Evolutionary conservation across 805 yeast genomes (phyloP), one percentile per base, ranked within the genome.

Genomic region (Pichia scutulata): DNA sequence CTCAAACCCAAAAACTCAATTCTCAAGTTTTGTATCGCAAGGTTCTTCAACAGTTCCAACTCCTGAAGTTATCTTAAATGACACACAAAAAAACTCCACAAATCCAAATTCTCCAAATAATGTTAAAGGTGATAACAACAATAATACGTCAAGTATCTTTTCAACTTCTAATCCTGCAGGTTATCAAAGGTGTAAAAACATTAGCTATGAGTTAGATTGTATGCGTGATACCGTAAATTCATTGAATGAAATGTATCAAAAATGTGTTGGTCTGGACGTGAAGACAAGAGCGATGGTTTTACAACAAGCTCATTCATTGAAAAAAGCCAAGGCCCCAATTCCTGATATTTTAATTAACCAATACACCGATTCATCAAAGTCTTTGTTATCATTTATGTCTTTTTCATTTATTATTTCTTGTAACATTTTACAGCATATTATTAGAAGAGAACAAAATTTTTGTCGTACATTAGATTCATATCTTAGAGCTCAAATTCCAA

Each of bases 291-390:
- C 28, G 7, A 9, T 22, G 18, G 18, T 49, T 12, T 33, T 44
- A 13, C 19, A 43, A 2, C 41, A 44, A 25, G 41, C 46, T 3
- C 22, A 21, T 33, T 19, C n/a, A 16, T 14, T 45, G 5, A 40
- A 41, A 3, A 14, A 28, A 16, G 24, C 24, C 6, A 41, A 44
- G 7, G 16, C 21, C 1, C 26, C 4, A 4, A 24, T 45, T 2
- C 46, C 48, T 12, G 39, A 44, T 3, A 24, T 49, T 1, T 40
- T 44, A 30, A 12, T 14, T 9, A 22, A 44, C 24, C 52, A 49
- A 33, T 49, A 44, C 21, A n/a, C 19, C 5, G 48, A 41, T 36
- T 21, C 46, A 9, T 28, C 52, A 2, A 44, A 43, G 24, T 44
- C 52, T 4, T 5, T 49, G 2, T 13, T 44, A 13, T 23, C 44